Conservation (phyloP, 2,329 filamentous ascomycete genomes). For the Colletotrichum destructivum region DNA sequence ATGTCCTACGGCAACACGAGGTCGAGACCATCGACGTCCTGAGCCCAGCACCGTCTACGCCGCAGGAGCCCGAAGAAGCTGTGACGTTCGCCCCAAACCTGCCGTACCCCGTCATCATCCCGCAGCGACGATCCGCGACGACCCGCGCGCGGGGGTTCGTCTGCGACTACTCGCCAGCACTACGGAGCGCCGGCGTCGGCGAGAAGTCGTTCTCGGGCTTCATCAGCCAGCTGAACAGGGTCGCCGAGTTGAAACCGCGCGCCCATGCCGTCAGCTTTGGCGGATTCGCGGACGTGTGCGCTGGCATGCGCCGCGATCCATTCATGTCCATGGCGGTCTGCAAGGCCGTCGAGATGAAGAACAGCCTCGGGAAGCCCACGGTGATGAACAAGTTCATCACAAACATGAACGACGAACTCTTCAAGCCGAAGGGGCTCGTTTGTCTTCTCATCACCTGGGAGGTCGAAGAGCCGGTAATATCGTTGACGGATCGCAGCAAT, state of each 20-base stretch:
- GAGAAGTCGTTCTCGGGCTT: not conserved
- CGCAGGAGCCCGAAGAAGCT: not conserved
- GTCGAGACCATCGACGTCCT: not conserved
- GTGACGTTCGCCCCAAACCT: not conserved
- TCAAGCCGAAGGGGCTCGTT: not conserved
- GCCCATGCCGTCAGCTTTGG: not conserved
- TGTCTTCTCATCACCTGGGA: not conserved
- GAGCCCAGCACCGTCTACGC: not conserved
- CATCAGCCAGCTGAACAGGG: constrained; percentile 2
- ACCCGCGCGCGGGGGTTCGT: not conserved
- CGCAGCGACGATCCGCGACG: not conserved
- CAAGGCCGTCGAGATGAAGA: not conserved
- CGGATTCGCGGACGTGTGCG: not conserved
- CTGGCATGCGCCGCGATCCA: not conserved
- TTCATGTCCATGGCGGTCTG: not conserved
- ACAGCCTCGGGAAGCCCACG: not conserved
- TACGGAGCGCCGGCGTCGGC: not conserved
- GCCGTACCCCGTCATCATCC: not conserved
- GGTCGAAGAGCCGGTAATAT: not conserved
- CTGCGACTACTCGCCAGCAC: not conserved
- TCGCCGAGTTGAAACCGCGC: not conserved
- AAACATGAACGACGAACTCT: not conserved
- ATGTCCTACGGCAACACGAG: not conserved
- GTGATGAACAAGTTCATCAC: not conserved
- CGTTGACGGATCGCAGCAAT: too few relatives aligned